phyloP scores from a whole-genome alignment of 352 stramenopile species.

The Phytophthora fragariae region DNA sequence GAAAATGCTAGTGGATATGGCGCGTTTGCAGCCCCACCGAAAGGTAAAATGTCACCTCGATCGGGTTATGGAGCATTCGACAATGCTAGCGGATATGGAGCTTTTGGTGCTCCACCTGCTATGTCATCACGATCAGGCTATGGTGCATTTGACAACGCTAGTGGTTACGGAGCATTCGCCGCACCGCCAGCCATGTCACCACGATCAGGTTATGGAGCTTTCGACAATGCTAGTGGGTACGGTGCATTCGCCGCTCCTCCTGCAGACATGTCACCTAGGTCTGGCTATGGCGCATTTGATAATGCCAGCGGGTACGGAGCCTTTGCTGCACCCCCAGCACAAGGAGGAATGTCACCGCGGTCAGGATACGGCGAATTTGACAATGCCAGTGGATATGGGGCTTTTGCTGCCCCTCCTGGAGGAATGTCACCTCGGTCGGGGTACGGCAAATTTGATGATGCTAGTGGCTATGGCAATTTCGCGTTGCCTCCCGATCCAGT shows the following conservation, averaged over 20 bases:
- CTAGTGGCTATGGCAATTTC: slow-evolving; percentile 42
- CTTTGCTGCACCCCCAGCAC: slow-evolving; percentile 30
- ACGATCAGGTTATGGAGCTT: slow-evolving; percentile 38
- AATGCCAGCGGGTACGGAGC: slow-evolving; percentile 33
- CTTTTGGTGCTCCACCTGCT: slow-evolving; percentile 39
- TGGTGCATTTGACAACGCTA: slow-evolving; percentile 43
- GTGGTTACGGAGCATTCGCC: slow-evolving; percentile 28
- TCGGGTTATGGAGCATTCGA: slow-evolving; percentile 51
- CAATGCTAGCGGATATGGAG: slow-evolving; percentile 42
- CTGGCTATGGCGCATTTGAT: slow-evolving; percentile 37
- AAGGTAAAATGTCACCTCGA: slow-evolving; percentile 17
- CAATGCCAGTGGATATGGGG: slow-evolving; percentile 8
- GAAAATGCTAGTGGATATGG: slow-evolving; percentile 40
- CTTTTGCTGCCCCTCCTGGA: slow-evolving; percentile 7
- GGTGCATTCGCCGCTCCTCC: slow-evolving; percentile 22
- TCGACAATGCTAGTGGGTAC: slow-evolving; percentile 31
- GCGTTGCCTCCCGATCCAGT: slow-evolving; percentile 8
- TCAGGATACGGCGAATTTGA: slow-evolving; percentile 42
- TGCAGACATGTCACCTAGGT: slow-evolving; percentile 9
- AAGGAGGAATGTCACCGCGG: slow-evolving; percentile 25
- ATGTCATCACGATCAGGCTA: slow-evolving; percentile 41
- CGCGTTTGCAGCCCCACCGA: slow-evolving; percentile 24
- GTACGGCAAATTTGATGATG: slow-evolving; percentile 12
- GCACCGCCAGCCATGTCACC: slow-evolving; percentile 13
- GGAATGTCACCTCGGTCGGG: neutral